Base-by-base conservation (phyloP, 306 rosid species). In the Corylus heterophylla region DNA sequence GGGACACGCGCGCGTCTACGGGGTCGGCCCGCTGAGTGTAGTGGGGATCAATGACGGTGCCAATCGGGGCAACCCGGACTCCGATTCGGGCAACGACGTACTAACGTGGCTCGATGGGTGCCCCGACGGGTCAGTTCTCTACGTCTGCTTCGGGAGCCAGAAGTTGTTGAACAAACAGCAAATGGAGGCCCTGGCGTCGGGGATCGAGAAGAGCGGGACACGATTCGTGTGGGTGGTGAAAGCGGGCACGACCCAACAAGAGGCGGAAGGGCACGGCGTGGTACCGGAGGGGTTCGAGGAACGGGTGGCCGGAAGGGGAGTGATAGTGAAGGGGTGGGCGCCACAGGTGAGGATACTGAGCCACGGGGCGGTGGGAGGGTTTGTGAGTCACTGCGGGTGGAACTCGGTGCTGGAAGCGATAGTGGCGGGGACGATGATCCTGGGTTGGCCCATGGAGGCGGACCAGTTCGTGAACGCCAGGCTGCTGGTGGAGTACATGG, bases 361-460 rank as follows among this genome's bases (percentile, higher is more conserved):
- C 2, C 96, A 91, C 62, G 56, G 29, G 42, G 89, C 91, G 0
- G 83, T 91, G 63, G 91, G 93, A 2, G 90, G 80, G 17, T 89
- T 91, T 61, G 74, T 91, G 61, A 91, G 89, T 31, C 96, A 91
- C 62, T 89, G 93, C 7, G 96, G 96, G 12, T 91, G 96, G 96
- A 91, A 89, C 76, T 84, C 96, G 54, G 84, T 85, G 75, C 17
- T 85, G 54, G 97, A 93, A 69, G 89, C 83, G 1, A 39, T 84
- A 25, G 85, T 22, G 17, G 79, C 78, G 0, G 96, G 96, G 37
- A 91, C 79, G 20, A 78, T 54, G 42, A 76, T 91, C 0, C 5
- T 93, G 63, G 96, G 88, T 1, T 93, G 97, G 97, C 97, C 97
- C 1, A 91, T 93, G 96, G 94, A 93, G 75, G 96, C 97, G 0